Conservation (phyloP, 225 moss, liverwort and hornwort species). For the Sphagnum tenellum region DNA sequence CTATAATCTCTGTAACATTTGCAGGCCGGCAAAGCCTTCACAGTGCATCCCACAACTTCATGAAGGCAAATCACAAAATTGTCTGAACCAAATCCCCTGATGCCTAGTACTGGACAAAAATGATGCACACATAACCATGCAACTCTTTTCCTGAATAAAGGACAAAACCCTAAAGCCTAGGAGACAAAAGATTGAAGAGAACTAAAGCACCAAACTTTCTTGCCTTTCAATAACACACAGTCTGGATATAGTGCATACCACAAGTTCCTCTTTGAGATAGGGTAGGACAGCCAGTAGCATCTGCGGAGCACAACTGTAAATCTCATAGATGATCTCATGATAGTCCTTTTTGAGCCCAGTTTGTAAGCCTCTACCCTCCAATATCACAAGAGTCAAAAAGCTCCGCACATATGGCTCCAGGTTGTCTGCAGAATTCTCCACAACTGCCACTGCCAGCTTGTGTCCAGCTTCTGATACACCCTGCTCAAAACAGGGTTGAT, state of each 20-base stretch:
- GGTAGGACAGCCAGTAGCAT: slow-evolving; percentile 76
- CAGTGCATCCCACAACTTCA: neutral
- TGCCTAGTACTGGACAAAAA: too few species aligned
- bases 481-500: slow-evolving; percentile 15
- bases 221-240: too few species aligned
- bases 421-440: slow-evolving; percentile 78
- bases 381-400: slow-evolving; percentile 71
- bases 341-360: slow-evolving; percentile 69
- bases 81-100: too few species aligned
- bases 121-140: too few species aligned
- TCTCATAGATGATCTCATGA: slow-evolving; percentile 72
- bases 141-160: too few species aligned
- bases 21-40: too few species aligned
- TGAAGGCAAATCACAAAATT: too few species aligned
- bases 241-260: slow-evolving; percentile 27
- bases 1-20: too few species aligned
- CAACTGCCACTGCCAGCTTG: slow-evolving; percentile 80
- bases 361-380: slow-evolving; percentile 59
- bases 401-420: slow-evolving; percentile 83
- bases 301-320: slow-evolving; percentile 73
- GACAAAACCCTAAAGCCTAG: too few species aligned
- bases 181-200: too few species aligned
- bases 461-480: slow-evolving; percentile 66
- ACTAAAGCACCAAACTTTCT: too few species aligned
- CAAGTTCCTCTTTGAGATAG: slow-evolving; percentile 70